phyloP scores from a whole-genome alignment of 768 basidiomycete genomes.

The Suillus brevipes region DNA sequence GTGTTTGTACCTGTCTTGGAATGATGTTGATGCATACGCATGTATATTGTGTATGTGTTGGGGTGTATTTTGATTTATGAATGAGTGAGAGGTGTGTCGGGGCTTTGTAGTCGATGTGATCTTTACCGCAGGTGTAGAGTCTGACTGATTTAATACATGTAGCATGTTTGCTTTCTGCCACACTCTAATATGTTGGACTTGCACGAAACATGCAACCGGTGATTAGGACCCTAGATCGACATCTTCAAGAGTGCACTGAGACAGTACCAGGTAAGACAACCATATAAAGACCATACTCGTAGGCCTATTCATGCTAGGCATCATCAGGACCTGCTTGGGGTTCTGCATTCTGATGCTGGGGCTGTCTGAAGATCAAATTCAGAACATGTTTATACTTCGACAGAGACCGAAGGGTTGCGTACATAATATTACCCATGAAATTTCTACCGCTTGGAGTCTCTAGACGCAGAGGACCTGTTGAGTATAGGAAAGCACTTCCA shows the following conservation, averaged over 20 bases:
- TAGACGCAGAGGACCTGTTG: neutral
- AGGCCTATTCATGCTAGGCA: neutral
- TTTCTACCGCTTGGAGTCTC: neutral
- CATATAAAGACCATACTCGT: neutral
- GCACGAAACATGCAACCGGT: too few relatives aligned
- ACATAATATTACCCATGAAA: neutral
- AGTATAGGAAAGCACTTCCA: neutral
- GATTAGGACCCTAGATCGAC: too few relatives aligned
- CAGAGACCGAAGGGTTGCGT: neutral
- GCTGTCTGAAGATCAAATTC: neutral
- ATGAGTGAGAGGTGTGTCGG: neutral
- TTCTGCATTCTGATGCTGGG: neutral
- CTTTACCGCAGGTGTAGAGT: too few relatives aligned
- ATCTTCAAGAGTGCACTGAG: neutral
- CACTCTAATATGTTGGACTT: too few relatives aligned
- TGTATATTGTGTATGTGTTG: neutral
- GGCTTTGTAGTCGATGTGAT: too few relatives aligned
- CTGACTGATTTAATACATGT: too few relatives aligned
- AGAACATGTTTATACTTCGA: neutral
- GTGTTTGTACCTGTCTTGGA: constrained; percentile 44
- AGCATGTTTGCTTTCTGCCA: too few relatives aligned
- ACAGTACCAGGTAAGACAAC: neutral
- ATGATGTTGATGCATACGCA: neutral
- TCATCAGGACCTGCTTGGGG: neutral
- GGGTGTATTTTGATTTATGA: neutral